Evolutionary conservation across 345 rosid species (phyloP).

Genomic region (Odontarrhena argentea): DNA sequence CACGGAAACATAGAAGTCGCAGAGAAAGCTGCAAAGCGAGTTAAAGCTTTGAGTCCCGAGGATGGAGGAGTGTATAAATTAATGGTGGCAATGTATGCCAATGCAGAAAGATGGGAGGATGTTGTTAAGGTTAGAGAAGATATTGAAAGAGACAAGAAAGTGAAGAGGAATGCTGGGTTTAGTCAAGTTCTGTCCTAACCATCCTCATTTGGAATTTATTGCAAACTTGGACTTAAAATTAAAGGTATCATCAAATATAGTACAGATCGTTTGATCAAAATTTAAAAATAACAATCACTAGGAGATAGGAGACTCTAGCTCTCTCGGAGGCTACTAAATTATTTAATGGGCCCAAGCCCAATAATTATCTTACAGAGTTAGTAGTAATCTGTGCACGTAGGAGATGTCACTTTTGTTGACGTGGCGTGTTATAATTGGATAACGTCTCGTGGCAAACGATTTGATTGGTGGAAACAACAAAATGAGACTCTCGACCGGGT

Average conservation of each 20-base stretch:
- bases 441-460: slow-evolving; percentile 35
- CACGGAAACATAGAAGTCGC: slow-evolving; percentile 68
- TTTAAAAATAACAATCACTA: not conserved
- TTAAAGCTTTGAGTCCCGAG: slow-evolving; percentile 61
- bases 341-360: slow-evolving; percentile 31
- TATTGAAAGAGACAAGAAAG: slow-evolving; percentile 44
- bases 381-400: slow-evolving; percentile 20
- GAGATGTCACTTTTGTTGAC: slow-evolving; percentile 24
- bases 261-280: not conserved
- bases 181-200: slow-evolving; percentile 55
- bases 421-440: slow-evolving; percentile 35
- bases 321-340: not conserved
- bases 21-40: slow-evolving; percentile 65
- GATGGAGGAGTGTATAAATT: slow-evolving; percentile 76
- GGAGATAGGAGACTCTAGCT: not conserved
- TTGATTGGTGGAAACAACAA: slow-evolving; percentile 41
- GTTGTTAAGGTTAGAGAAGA: slow-evolving; percentile 55
- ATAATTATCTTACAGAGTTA: not conserved
- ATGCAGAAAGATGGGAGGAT: slow-evolving; percentile 70
- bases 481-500: slow-evolving; percentile 33
- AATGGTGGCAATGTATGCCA: slow-evolving; percentile 68
- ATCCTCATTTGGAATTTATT: slow-evolving; percentile 39
- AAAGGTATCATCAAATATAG: not conserved
- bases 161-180: slow-evolving; percentile 57
- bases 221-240: not conserved